phyloP scores from a whole-genome alignment of 495 filamentous ascomycete genomes.

The Neurospora sp. region DNA sequence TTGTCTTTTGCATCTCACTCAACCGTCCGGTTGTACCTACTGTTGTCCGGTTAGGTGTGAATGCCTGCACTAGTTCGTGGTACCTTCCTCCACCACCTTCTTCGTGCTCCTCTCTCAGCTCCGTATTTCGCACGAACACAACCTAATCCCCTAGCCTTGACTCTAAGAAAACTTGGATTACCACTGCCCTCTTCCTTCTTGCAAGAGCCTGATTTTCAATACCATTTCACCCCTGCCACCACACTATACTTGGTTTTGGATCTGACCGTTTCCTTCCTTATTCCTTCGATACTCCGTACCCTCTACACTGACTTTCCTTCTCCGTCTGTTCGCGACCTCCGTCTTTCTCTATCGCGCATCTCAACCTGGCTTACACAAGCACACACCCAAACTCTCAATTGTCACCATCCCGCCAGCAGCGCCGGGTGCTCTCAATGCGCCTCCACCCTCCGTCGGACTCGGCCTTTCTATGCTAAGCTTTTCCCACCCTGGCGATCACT shows the following conservation, averaged over 20 bases:
- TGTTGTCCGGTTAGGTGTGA: background rate
- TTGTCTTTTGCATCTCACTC: background rate
- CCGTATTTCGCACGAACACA: background rate
- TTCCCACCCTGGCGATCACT: conserved; percentile 9
- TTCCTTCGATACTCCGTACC: background rate
- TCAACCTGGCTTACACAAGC: background rate
- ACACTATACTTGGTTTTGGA: background rate
- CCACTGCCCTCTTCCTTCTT: background rate
- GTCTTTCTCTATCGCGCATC: background rate
- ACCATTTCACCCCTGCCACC: background rate
- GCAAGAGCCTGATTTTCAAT: background rate
- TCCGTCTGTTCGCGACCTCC: background rate
- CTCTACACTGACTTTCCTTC: background rate
- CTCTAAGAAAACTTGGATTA: background rate
- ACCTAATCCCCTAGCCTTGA: background rate
- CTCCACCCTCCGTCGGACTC: background rate
- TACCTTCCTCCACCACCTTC: background rate
- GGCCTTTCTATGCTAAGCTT: conserved; percentile 11
- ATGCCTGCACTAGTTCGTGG: background rate
- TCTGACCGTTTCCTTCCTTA: background rate
- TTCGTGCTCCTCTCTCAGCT: background rate
- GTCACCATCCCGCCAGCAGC: background rate
- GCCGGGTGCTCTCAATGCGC: background rate
- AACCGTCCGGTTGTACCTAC: background rate
- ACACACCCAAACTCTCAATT: background rate